Evolutionary conservation across 129 eudicot genomes (phyloP).

Genomic region (Lactuca sativa): DNA sequence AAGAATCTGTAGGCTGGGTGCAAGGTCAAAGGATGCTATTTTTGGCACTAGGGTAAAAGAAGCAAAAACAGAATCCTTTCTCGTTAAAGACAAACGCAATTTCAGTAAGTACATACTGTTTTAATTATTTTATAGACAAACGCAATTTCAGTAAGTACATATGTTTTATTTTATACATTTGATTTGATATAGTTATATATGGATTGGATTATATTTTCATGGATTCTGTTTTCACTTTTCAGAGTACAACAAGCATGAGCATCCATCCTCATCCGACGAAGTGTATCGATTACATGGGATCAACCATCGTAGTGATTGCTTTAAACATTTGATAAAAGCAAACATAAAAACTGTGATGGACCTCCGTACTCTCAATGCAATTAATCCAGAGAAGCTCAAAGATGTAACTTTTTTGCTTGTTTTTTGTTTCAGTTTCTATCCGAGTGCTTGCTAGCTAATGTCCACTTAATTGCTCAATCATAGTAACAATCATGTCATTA

Average conservation of each 20-base stretch:
- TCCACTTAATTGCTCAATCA: background rate
- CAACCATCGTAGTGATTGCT: background rate
- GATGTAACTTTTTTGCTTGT: slow-evolving; percentile 19
- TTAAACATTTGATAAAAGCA: slow-evolving; percentile 8
- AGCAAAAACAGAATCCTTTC: slow-evolving; percentile 58
- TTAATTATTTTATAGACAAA: slow-evolving; percentile 33
- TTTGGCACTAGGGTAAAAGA: slow-evolving; percentile 39
- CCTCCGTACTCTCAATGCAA: slow-evolving; percentile 23
- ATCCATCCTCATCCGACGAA: slow-evolving; percentile 24
- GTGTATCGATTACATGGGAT: slow-evolving; percentile 20
- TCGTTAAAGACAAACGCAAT: slow-evolving; percentile 53
- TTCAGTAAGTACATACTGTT: background rate
- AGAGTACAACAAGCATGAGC: slow-evolving; percentile 24
- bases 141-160: slow-evolving; percentile 51
- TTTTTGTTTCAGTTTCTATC: background rate
- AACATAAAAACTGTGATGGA: slow-evolving; percentile 34
- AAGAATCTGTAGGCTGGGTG: slow-evolving; percentile 49
- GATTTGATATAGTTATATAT: background rate
- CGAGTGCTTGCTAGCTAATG: background rate
- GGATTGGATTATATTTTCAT: background rate
- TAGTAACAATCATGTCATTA: background rate
- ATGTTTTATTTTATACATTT: slow-evolving; percentile 6
- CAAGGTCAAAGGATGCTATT: slow-evolving; percentile 34
- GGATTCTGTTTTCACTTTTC: slow-evolving; percentile 7
- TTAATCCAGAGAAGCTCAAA: slow-evolving; percentile 34